Evolutionary conservation across 306 rosid species (phyloP), one percentile per base, ranked within the genome.

Genomic region (Boehmeria nivea): DNA sequence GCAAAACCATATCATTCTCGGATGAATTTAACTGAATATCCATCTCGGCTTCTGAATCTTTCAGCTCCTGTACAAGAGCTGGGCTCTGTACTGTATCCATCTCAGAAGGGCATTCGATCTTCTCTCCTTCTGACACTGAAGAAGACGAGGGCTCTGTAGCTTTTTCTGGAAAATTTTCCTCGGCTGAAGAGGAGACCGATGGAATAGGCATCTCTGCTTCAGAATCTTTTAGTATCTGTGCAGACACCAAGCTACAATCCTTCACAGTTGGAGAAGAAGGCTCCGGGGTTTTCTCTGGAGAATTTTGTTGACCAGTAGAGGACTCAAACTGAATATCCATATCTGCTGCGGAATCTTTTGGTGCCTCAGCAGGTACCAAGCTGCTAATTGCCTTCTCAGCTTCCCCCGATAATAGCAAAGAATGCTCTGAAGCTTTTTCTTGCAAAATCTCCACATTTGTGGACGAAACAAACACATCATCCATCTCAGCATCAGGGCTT

Each of bases 341-440:
- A 23, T 31, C 69, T 26, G 54, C 61, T 53, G 12, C 61, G 42
- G 69, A 51, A 38, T 43, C 67, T 38, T 51, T 24, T 14, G 25
- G 21, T 51, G 51, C 49, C 40, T 50, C 26, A 15, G 25, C 8
- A 36, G 68, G 33, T 7, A 1, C 52, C 27, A 36, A 40, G 60
- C 28, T 27, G 37, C 60, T 12, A 43, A 54, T 14, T 15, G 28
- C 19, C 21, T 2, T 43, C 51, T 62, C 43, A 14, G 17, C 24
- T 17, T 42, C 38, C 25, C 33, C 43, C 51, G 16, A 19, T 3
- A 22, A 17, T 21, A 17, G 21, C 10, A 20, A 52, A 13, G 60
- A 21, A 37, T 47, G 46, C 31, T 56, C 49, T 21, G 33, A 36
- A 9, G n/a, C 42, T 28, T 56, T 56, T 54, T 25, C 51, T 26